Evolutionary conservation across 2,329 filamentous ascomycete species (phyloP), one percentile per base, ranked within the genome.

Genomic region (Aspergillus nomiae): DNA sequence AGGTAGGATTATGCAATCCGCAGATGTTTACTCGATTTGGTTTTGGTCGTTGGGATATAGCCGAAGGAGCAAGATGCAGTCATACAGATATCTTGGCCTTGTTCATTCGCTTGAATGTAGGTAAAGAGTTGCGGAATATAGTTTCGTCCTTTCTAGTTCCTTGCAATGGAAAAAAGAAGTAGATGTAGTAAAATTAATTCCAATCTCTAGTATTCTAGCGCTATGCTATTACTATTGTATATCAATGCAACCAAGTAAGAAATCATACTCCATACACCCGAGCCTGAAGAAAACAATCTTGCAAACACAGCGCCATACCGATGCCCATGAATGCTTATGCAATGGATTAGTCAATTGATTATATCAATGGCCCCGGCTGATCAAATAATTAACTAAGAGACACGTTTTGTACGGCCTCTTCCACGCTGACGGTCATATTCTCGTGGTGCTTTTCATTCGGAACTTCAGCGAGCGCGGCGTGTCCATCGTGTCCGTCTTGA

Each of bases 401-500:
- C 24, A 75, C 72, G 57, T 74, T 76, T 60, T 76, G 72, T 60
- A 77, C 69, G 2, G 75, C 75, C 56, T 76, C 70, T 56, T 77
- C 74, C 6, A 77, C 73, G 61, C 74, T 76, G 11, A 76, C 61
- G 19, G 65, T 65, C 12, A 59, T 60, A 14, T 21, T 46, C 56
- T 63, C 59, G n/a, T 58, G 54, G 10, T 41, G 51, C 50, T 59
- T 43, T 28, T 57, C 63, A 55, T 38, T 60, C 34, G 30, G 56
- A 9, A 61, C 48, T 10, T 30, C 51, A 32, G 58, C 11, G 8
- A 30, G 46, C 4, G 34, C n/a, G n/a, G 14, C 12, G 32, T 24
- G n/a, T 16, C 30, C 34, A 9, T 32, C 30, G 24, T 53, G 61
- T 43, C 21, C 62, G 58, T n/a, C 46, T 53, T 21, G 61, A 41